Evolutionary conservation across 2,329 filamentous ascomycete species (phyloP).

Genomic region (Orbilia javanica): DNA sequence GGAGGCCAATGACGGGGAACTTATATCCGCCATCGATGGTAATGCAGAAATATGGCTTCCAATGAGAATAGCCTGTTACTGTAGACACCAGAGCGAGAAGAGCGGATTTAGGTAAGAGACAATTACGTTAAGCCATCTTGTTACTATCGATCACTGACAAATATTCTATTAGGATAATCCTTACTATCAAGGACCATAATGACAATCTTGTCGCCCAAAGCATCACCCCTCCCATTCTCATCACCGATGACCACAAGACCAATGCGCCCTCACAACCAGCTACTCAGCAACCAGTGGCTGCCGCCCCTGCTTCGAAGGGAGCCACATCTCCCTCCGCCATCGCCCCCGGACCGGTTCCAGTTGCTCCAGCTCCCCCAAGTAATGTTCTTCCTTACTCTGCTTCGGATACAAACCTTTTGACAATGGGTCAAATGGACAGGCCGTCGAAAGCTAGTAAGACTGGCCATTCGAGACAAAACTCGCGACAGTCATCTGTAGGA

Average conservation of each 20-base stretch:
- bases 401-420: slow-evolving; percentile 52
- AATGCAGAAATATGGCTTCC: slow-evolving; percentile 66
- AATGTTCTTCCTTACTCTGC: slow-evolving; percentile 48
- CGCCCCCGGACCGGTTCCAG: slow-evolving; percentile 40
- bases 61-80: slow-evolving; percentile 98
- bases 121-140: slow-evolving; percentile 59
- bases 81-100: slow-evolving; percentile 94
- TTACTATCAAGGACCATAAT: slow-evolving; percentile 87
- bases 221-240: slow-evolving; percentile 90
- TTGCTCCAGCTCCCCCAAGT: slow-evolving; percentile 34
- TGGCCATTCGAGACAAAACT: slow-evolving; percentile 60
- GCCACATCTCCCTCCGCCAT: slow-evolving; percentile 40
- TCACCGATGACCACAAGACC: slow-evolving; percentile 98
- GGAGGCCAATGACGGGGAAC: slow-evolving; percentile 70
- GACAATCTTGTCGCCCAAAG: slow-evolving; percentile 84
- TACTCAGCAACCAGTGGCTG: slow-evolving; percentile 60
- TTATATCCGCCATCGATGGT: slow-evolving; percentile 64
- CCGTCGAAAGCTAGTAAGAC: slow-evolving; percentile 60
- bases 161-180: slow-evolving; percentile 78
- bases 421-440: slow-evolving; percentile 65
- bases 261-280: slow-evolving; percentile 63
- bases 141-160: slow-evolving; percentile 55
- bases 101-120: slow-evolving; percentile 77
- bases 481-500: slow-evolving; percentile 61
- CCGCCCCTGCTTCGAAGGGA: slow-evolving; percentile 23